Conservation (phyloP, 805 yeast species). For the Ogataea glucozyma region DNA sequence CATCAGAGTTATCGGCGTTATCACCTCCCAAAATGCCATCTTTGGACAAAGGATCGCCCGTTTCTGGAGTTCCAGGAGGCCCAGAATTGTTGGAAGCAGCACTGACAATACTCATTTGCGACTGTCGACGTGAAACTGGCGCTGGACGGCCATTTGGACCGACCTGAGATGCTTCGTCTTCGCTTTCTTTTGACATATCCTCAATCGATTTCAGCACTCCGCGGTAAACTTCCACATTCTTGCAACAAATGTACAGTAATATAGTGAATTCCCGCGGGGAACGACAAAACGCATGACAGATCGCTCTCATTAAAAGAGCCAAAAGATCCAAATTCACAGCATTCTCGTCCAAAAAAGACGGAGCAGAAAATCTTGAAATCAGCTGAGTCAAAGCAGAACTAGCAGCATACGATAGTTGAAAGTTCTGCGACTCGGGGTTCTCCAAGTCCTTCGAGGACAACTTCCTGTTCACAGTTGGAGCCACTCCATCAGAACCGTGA, state of each 20-base stretch:
- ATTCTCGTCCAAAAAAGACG: slow-evolving; percentile 38
- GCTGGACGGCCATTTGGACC: neutral
- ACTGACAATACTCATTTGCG: slow-evolving; percentile 3
- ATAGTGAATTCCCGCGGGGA: slow-evolving; percentile 53
- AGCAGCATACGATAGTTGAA: slow-evolving; percentile 55
- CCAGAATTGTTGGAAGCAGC: slow-evolving; percentile 4
- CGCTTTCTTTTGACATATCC: slow-evolving; percentile 28
- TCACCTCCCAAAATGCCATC: no score
- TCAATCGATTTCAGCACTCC: slow-evolving; percentile 38
- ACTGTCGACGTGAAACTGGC: neutral
- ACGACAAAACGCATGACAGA: slow-evolving; percentile 53
- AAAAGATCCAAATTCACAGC: slow-evolving; percentile 53
- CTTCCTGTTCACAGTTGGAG: slow-evolving; percentile 21
- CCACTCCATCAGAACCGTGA: neutral
- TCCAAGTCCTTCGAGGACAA: slow-evolving; percentile 13
- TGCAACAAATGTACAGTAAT: slow-evolving; percentile 50
- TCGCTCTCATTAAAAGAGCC: slow-evolving; percentile 57
- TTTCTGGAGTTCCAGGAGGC: no score
- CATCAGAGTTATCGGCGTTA: no score
- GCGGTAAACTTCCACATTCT: slow-evolving; percentile 41
- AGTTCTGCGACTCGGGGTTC: slow-evolving; percentile 11
- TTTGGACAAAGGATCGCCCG: slow-evolving; percentile 8
- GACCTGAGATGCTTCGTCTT: slow-evolving; percentile 3
- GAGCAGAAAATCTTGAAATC: slow-evolving; percentile 40
- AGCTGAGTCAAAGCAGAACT: slow-evolving; percentile 47